These are phyloP conservation scores for Myrica gale DNA, from an alignment of 306 rosid species.

Conservation along the genomic window DNA sequence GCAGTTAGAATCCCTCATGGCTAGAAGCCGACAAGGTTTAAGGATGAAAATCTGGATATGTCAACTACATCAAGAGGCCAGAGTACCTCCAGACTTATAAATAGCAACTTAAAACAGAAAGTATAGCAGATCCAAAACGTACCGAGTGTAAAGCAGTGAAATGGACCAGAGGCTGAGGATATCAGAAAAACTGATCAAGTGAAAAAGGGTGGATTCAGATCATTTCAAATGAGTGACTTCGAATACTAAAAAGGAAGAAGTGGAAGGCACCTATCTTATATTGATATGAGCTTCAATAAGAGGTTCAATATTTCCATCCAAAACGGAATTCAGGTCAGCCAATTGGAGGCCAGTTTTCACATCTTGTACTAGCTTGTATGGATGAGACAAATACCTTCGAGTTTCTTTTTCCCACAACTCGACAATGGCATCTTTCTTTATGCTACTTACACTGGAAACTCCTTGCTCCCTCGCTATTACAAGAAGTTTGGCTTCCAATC, in stretches of 20 bases:
- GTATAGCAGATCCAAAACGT: background rate
- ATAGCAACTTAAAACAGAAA: background rate
- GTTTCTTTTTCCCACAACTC: constrained; percentile 50
- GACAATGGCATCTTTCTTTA: constrained; percentile 45
- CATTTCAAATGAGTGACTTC: background rate
- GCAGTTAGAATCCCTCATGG: background rate
- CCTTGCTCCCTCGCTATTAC: constrained; percentile 67
- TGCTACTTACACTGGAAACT: constrained; percentile 41
- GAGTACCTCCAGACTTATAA: background rate
- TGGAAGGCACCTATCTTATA: constrained; percentile 32
- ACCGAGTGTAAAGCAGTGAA: background rate
- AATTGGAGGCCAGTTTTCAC: constrained; percentile 61
- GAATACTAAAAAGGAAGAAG: background rate
- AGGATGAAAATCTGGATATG: background rate
- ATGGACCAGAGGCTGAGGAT: background rate
- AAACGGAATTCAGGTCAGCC: constrained; percentile 51
- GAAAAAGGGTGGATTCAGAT: constrained; percentile 6
- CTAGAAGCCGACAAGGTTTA: background rate
- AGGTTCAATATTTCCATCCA: constrained; percentile 75
- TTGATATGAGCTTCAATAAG: constrained; percentile 66
- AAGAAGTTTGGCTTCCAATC: constrained; percentile 68
- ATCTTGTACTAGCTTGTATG: constrained; percentile 61
- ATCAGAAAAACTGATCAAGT: background rate
- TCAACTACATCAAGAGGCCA: background rate
- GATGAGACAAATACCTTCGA: constrained; percentile 50